Conservation (phyloP, 148 eudicot species). For the Fagopyrum esculentum region DNA sequence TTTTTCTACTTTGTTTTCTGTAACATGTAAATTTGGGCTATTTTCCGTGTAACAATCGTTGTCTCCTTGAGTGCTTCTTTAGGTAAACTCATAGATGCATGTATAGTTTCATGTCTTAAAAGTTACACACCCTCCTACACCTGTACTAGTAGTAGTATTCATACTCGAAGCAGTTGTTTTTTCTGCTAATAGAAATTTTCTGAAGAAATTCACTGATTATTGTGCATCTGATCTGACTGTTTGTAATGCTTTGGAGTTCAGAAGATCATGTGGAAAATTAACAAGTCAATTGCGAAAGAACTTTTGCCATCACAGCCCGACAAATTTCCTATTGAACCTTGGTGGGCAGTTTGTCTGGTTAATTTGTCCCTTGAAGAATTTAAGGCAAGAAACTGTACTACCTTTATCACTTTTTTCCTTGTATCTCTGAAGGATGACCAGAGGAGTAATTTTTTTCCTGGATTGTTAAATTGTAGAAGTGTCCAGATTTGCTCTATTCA, state of each 20-base stretch:
- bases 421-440: not conserved
- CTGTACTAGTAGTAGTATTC: not conserved
- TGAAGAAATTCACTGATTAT: not conserved
- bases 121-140: not conserved
- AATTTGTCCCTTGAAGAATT: conserved; percentile 97
- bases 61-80: not conserved
- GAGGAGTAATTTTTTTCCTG: not conserved
- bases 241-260: conserved; percentile 44
- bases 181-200: not conserved
- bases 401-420: not conserved
- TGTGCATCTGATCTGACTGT: conserved; percentile 17
- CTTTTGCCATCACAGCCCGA: conserved; percentile 83
- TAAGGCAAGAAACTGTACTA: conserved; percentile 44
- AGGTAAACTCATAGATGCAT: not conserved
- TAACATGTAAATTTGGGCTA: not conserved
- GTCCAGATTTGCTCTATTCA: not conserved
- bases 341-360: conserved; percentile 99
- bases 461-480: not conserved
- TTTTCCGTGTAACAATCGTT: not conserved
- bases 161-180: not conserved
- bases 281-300: conserved; percentile 96
- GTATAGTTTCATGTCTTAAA: not conserved
- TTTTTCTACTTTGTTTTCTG: not conserved
- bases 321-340: conserved; percentile 80
- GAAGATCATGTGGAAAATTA: conserved; percentile 99